Percentiles rank a stretch among this genome's conserved stretches.
Conservation (phyloP, 192 early-diverging fungal species). For the Chytriomyces sp. region DNA sequence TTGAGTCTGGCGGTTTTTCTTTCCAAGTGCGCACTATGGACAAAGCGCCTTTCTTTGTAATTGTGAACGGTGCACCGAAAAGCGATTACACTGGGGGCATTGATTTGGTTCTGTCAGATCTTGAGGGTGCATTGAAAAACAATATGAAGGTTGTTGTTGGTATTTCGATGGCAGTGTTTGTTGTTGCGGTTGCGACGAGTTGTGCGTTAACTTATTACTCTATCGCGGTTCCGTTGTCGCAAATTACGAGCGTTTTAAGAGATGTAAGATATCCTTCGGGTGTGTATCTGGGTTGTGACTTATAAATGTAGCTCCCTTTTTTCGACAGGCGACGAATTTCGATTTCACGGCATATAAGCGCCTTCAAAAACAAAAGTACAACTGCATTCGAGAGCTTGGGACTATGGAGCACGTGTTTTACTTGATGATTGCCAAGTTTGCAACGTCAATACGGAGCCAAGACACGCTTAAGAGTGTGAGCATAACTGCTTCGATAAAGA, state of each 20-base stretch:
- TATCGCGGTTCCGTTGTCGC: not conserved
- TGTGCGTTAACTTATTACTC: not conserved
- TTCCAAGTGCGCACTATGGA: not conserved
- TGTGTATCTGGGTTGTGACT: too few species aligned
- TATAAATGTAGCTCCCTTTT: too few species aligned
- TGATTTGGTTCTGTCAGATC: not conserved
- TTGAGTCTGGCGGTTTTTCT: not conserved
- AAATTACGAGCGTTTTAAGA: not conserved
- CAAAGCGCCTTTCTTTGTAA: not conserved
- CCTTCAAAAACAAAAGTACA: not conserved
- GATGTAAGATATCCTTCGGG: too few species aligned
- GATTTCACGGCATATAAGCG: not conserved
- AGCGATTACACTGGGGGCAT: not conserved
- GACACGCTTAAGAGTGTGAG: not conserved
- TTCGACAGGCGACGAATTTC: not conserved
- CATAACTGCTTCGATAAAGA: too few species aligned
- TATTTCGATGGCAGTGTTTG: not conserved
- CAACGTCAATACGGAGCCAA: not conserved
- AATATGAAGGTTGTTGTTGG: not conserved
- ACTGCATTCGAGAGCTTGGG: not conserved
- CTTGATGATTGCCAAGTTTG: conserved; percentile 10
- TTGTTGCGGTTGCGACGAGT: not conserved
- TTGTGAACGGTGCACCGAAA: conserved; percentile 4
- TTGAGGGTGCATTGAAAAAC: not conserved
- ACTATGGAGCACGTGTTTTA: not conserved